Evolutionary conservation across 2,329 filamentous ascomycete species (phyloP), one percentile per base, ranked within the genome.

Genomic region (Rhytidhysteron rufulum): DNA sequence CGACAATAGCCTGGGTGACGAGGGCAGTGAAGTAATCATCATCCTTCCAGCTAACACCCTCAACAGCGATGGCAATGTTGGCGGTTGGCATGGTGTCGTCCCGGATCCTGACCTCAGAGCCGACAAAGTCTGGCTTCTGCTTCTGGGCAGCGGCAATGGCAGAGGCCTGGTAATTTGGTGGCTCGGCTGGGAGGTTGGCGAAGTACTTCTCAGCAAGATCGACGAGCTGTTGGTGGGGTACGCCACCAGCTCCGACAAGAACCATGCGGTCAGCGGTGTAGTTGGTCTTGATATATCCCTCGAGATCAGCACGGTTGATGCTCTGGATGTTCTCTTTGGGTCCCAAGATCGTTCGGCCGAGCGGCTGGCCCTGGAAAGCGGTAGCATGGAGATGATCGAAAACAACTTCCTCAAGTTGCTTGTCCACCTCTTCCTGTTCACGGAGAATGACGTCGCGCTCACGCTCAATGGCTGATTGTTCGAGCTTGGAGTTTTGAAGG

Each of bases 241-340:
- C 78, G 59, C 93, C 93, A 70, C 93, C 93, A 53, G 93, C 85
- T 66, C 90, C 90, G 56, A 96, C 93, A 34, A 98, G 85, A 52
- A 98, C 91, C 91, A 98, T 98, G 70, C 94, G 90, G 75, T 98
- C 93, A 53, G 93, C 91, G 43, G 90, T 96, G 80, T 98, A 98
- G 82, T 98, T 98, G 75, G 82, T 93, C 80, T 95, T 95, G 80
- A 98, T 97, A 77, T 98, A 98, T 77, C 86, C 86, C 69, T 78
- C 75, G 56, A 98, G 80, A 72, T 98, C 91, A 60, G 88, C 82
- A 62, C 89, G 85, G 71, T 86, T 85, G 73, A 98, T 98, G 71
- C 85, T 89, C 69, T 89, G 82, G 70, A 98, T 98, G 80, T 98
- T 98, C 79, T 98, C 83, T 73, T 89, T 90, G 56, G 93, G 93